Base-by-base conservation (phyloP, 352 stramenopile species). In the Pythium insidiosum region DNA sequence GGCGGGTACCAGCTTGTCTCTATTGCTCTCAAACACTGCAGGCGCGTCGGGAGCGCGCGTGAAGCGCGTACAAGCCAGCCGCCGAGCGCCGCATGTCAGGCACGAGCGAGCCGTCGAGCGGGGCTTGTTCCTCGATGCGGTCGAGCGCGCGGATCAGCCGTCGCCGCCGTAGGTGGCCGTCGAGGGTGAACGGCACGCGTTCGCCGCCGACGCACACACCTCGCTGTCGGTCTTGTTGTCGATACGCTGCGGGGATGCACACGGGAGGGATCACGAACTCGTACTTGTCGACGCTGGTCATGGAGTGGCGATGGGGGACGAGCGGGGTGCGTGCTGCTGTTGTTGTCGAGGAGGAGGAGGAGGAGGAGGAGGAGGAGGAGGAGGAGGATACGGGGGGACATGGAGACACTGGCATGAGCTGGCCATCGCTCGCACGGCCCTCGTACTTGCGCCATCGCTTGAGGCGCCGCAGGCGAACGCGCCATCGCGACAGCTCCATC, bases 121-220 rank as follows among this genome's bases (percentile, higher is more conserved):
- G 26, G 21, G 45, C 52, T 40, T 9, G 26, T 33, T 60, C 52
- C 1, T 36, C 41, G 19, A 61, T 53, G 20, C 38, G 52, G 19
- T 38, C 36, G 20, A 65, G 51, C 35, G 39, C 34, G 1, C 53
- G 53, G 21, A 65, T 19, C 28, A 50, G 38, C 43, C 57, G 56
- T 23, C 53, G 53, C 11, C 38, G 47, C 1, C 47, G 47, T 12
- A 25, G 38, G 38, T 61, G 51, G 36, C 46, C 56, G 39, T 65
- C 56, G 31, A 51, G 42, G 13, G 57, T 66, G 48, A 62, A 66
- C 24, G 48, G 43, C 29, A 66, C 48, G 38, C 44, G 53, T 12
- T 35, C 23, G 15, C 53, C 57, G 13, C 57, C 40, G 4, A 66
- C 57, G 9, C 47, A 50, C 22, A 61, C 47, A 35, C 53, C 50